These are phyloP conservation scores for Trifolium subterraneum DNA, from an alignment of 306 rosid genomes.

Conservation along the genomic window DNA sequence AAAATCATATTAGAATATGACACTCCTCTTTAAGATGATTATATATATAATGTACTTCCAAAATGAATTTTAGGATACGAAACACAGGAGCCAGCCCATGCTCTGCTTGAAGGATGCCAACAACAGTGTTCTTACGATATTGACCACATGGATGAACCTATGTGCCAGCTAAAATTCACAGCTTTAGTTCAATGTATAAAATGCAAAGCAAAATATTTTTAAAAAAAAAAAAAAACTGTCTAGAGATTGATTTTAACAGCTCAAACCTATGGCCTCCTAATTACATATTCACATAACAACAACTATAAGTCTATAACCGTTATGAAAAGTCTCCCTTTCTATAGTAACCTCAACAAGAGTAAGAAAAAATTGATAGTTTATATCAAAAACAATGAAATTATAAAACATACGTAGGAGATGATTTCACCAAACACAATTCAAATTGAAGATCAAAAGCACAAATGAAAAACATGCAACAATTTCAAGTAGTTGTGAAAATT, in stretches of 20 bases:
- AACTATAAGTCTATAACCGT: neutral
- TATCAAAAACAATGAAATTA: neutral
- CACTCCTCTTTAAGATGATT: neutral
- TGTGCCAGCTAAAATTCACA: conserved; percentile 49
- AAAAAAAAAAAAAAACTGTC: too few relatives aligned
- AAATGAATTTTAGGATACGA: conserved; percentile 70
- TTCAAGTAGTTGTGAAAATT: neutral
- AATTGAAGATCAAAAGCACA: neutral
- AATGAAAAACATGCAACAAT: neutral
- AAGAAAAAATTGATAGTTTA: neutral
- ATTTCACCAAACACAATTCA: neutral
- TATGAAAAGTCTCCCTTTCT: neutral
- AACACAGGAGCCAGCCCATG: conserved; percentile 83
- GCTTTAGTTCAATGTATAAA: conserved; percentile 31
- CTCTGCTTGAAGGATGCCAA: conserved; percentile 96
- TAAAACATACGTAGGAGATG: neutral
- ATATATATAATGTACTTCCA: conserved; percentile 15
- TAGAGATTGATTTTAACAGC: neutral
- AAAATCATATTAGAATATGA: conserved; percentile 19
- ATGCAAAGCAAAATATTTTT: neutral
- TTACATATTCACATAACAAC: neutral
- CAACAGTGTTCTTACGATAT: conserved; percentile 92
- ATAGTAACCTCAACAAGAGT: neutral
- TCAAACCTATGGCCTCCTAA: neutral
- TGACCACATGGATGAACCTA: conserved; percentile 99